phyloP scores from a whole-genome alignment of 2,329 filamentous ascomycete genomes.

The Alternaria gansuensis region DNA sequence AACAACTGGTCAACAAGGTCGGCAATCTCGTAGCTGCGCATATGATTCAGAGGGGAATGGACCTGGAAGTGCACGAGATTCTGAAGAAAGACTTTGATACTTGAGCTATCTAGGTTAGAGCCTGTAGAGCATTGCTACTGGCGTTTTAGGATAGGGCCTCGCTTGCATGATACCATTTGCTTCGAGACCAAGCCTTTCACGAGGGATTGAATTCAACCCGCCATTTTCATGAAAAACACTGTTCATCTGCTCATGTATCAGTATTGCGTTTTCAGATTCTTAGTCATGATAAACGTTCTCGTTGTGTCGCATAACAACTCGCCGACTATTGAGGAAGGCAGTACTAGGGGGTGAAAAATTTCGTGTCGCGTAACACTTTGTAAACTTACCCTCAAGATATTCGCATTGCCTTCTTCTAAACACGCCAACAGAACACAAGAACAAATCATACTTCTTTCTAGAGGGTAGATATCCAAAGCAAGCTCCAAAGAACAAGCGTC shows the following conservation, averaged over 20 bases:
- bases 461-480: too few species aligned
- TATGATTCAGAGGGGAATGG: conserved; percentile 48
- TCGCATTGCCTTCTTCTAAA: too few species aligned
- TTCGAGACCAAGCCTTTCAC: conserved; percentile 1
- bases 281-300: neutral
- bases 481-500: too few species aligned
- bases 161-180: conserved; percentile 14
- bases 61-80: conserved; percentile 24
- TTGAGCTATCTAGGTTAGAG: neutral
- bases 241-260: neutral
- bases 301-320: neutral
- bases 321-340: too few species aligned
- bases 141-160: conserved; percentile 2
- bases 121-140: conserved; percentile 7
- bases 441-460: too few species aligned
- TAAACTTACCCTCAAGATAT: too few species aligned
- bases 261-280: neutral
- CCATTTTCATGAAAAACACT: neutral
- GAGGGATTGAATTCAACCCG: conserved; percentile 4
- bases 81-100: conserved; percentile 18
- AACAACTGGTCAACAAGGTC: conserved; percentile 54
- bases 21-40: conserved; percentile 50
- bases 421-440: too few species aligned
- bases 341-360: too few species aligned
- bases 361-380: too few species aligned